Evolutionary conservation across 768 basidiomycete species (phyloP).

Genomic region (Xerocomus potaroensis): DNA sequence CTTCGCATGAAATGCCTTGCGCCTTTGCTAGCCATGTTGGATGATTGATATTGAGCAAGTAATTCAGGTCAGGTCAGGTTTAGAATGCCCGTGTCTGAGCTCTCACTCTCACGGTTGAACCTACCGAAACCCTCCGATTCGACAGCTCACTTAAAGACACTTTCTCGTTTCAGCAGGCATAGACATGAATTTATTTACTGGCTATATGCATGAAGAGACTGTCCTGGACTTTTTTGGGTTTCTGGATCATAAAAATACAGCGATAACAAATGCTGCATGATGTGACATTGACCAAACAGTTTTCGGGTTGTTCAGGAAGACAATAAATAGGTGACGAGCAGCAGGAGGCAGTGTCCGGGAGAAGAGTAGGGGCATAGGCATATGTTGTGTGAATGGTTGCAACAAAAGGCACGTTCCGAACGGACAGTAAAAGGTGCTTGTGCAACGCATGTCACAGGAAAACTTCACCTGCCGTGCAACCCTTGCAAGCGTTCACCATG

Average conservation of each 20-base stretch:
- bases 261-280: conserved; percentile 27
- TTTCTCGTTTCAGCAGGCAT: conserved; percentile 13
- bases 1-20: conserved; percentile 34
- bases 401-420: conserved; percentile 9
- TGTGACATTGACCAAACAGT: conserved; percentile 10
- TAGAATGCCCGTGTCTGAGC: too few species aligned
- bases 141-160: too few species aligned
- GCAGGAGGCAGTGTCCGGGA: conserved; percentile 3
- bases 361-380: conserved; percentile 18
- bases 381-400: conserved; percentile 7
- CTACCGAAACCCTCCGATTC: conserved; percentile 15
- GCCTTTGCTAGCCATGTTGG: conserved; percentile 23
- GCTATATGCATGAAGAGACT: conserved; percentile 26
- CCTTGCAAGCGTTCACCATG: conserved; percentile 27
- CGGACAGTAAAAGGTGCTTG: conserved; percentile 4
- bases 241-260: conserved; percentile 26
- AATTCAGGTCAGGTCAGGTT: too few species aligned
- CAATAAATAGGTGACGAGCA: conserved; percentile 22
- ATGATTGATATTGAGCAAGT: too few species aligned
- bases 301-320: background rate
- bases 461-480: conserved; percentile 22
- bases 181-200: conserved; percentile 18
- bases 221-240: conserved; percentile 17
- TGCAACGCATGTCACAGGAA: conserved; percentile 26
- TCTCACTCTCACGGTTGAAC: conserved; percentile 16